These are phyloP conservation scores for Gymnopus androsaceus DNA, from an alignment of 1,284 basidiomycete species.

Conservation along the genomic window DNA sequence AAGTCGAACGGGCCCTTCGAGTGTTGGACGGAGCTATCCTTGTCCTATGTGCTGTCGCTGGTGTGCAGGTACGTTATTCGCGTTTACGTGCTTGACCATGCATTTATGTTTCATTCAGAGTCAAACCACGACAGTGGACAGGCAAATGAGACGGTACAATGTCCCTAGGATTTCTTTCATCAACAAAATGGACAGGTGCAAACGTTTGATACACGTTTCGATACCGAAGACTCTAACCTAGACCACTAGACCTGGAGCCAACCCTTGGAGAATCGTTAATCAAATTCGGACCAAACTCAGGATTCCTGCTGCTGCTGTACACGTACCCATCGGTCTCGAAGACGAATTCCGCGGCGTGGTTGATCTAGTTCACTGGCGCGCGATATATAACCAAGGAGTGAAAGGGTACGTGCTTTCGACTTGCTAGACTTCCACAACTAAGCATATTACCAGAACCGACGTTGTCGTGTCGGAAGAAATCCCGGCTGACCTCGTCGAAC, in stretches of 20 bases:
- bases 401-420: slow-evolving; percentile 76
- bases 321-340: slow-evolving; percentile 94
- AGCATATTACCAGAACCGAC: slow-evolving; percentile 53
- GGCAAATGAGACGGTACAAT: slow-evolving; percentile 97
- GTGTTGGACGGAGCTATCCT: slow-evolving; percentile 97
- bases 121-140: slow-evolving; percentile 98
- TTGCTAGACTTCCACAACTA: slow-evolving; percentile 1
- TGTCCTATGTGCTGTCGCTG: slow-evolving; percentile 95
- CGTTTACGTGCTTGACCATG: background rate
- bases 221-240: background rate
- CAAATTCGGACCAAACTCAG: slow-evolving; percentile 93
- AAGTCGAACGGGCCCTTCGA: slow-evolving; percentile 95
- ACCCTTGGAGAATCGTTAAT: slow-evolving; percentile 93
- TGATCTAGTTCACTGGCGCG: slow-evolving; percentile 93
- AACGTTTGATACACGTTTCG: background rate
- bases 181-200: slow-evolving; percentile 97
- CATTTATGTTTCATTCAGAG: slow-evolving; percentile 49
- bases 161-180: slow-evolving; percentile 97
- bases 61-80: slow-evolving; percentile 74
- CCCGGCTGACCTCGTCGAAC: slow-evolving; percentile 70
- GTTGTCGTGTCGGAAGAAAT: slow-evolving; percentile 90
- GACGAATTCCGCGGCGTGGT: slow-evolving; percentile 89
- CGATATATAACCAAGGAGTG: slow-evolving; percentile 91
- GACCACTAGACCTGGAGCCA: slow-evolving; percentile 82
- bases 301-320: slow-evolving; percentile 93